phyloP scores from a whole-genome alignment of 768 basidiomycete species.

The Calocera cornea region DNA sequence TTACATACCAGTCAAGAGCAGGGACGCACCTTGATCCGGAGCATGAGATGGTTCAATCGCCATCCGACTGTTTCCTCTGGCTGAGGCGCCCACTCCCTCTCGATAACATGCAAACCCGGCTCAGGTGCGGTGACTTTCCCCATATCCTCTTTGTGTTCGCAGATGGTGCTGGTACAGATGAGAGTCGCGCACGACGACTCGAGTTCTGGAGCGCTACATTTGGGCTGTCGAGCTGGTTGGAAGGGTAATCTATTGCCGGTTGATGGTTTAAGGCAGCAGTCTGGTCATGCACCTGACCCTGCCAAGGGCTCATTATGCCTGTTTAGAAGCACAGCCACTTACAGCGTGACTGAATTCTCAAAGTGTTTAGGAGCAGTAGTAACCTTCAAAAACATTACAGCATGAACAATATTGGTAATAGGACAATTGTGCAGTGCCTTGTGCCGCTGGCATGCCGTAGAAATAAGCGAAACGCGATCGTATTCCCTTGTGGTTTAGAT shows the following conservation, averaged over 20 bases:
- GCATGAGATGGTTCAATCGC: slow-evolving; percentile 1
- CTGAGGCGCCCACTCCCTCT: background rate
- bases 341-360: background rate
- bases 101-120: background rate
- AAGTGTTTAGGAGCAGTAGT: too few relatives aligned
- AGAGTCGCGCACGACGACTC: background rate
- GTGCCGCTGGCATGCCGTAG: too few relatives aligned
- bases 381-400: too few relatives aligned
- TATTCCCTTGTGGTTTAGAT: too few relatives aligned
- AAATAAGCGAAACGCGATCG: too few relatives aligned
- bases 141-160: background rate
- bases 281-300: background rate
- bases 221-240: background rate
- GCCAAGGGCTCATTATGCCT: too few relatives aligned
- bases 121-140: background rate
- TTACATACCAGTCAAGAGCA: background rate
- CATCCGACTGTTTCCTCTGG: background rate
- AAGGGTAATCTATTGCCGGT: slow-evolving; percentile 3
- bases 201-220: background rate
- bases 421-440: too few relatives aligned
- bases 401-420: too few relatives aligned
- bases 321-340: background rate
- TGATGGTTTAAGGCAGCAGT: background rate
- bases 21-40: background rate
- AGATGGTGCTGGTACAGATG: background rate